phyloP scores from a whole-genome alignment of 768 basidiomycete species.

The Mycena amicta region DNA sequence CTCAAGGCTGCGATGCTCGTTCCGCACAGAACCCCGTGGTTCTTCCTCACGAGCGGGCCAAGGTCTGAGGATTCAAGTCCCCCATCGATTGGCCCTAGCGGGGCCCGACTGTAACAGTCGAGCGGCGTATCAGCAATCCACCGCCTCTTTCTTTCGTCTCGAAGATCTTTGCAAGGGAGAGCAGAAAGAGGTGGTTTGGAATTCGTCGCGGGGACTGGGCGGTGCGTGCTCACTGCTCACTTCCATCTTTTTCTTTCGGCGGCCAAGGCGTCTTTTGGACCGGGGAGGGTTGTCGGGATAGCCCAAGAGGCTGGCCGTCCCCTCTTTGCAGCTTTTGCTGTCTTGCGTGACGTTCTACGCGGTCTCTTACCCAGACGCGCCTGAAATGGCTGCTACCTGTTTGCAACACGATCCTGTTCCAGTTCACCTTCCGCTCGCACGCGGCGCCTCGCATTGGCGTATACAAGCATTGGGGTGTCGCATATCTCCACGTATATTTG shows the following conservation, averaged over 20 bases:
- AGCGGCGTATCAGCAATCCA: slow-evolving; percentile 73
- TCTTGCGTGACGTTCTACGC: slow-evolving; percentile 9
- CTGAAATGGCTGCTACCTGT: slow-evolving; percentile 12
- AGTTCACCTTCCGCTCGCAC: not conserved
- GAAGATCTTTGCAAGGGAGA: slow-evolving; percentile 47
- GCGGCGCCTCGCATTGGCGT: too few relatives aligned
- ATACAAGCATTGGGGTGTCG: not conserved
- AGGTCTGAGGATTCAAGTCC: slow-evolving; percentile 78
- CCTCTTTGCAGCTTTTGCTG: slow-evolving; percentile 15
- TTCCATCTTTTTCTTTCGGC: slow-evolving; percentile 24
- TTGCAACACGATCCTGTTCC: not conserved
- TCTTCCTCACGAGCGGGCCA: slow-evolving; percentile 70
- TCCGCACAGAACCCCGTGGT: slow-evolving; percentile 46
- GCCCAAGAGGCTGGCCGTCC: too few relatives aligned
- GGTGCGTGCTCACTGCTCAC: slow-evolving; percentile 16
- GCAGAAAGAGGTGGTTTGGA: slow-evolving; percentile 32
- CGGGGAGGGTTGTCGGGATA: slow-evolving; percentile 16
- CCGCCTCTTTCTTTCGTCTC: slow-evolving; percentile 33
- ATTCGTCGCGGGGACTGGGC: slow-evolving; percentile 61
- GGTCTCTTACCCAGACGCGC: slow-evolving; percentile 1
- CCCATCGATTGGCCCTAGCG: slow-evolving; percentile 63
- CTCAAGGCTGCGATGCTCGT: slow-evolving; percentile 72
- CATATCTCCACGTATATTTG: not conserved
- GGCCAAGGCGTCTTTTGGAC: slow-evolving; percentile 19
- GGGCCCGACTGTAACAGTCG: slow-evolving; percentile 59